These are phyloP conservation scores for Rhynchospora tenuis DNA, from an alignment of 176 grass and related monocot genomes.

Conservation along the genomic window DNA sequence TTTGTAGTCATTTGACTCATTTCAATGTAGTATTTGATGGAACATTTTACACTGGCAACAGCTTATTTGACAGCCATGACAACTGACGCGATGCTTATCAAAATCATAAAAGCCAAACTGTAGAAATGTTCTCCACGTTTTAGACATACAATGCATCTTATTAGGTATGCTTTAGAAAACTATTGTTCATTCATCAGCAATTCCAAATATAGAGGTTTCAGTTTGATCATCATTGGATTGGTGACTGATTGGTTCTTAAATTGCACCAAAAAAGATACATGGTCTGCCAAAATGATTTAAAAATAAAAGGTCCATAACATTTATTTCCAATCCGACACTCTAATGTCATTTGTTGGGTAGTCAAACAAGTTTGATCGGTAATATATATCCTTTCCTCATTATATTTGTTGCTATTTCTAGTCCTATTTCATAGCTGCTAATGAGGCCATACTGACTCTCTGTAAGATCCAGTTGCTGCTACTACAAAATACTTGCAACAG, in stretches of 20 bases:
- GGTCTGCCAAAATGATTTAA: neutral
- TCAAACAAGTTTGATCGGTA: neutral
- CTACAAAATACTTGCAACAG: too few relatives aligned
- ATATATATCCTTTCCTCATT: neutral
- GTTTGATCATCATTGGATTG: neutral
- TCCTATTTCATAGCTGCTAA: neutral
- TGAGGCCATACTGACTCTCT: neutral
- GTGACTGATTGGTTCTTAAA: neutral
- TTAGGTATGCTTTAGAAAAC: neutral
- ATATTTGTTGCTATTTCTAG: neutral
- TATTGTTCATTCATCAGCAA: neutral
- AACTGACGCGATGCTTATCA: neutral
- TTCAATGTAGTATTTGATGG: neutral
- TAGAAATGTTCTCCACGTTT: neutral
- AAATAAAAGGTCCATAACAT: neutral
- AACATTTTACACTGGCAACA: neutral
- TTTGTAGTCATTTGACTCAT: neutral
- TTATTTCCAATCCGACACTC: neutral
- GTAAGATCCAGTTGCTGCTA: too few relatives aligned
- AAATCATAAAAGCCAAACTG: neutral
- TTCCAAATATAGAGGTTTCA: neutral
- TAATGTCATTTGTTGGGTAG: neutral
- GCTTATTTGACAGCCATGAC: neutral
- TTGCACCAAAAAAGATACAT: neutral
- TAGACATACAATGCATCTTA: neutral